These are phyloP conservation scores for Phallus indusiatus DNA, from an alignment of 768 basidiomycete species.

Conservation along the genomic window DNA sequence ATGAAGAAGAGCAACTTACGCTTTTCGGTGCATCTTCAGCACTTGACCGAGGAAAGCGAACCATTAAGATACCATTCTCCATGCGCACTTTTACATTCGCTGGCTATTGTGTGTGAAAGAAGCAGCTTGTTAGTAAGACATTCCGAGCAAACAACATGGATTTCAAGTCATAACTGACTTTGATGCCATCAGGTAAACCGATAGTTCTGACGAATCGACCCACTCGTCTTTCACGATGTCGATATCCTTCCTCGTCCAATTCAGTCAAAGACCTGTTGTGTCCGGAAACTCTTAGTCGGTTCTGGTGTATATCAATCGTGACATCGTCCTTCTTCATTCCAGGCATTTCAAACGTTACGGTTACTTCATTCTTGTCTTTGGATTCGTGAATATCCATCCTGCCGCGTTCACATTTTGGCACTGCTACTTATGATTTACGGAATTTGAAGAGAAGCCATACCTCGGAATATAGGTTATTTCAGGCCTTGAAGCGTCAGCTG, in stretches of 20 bases:
- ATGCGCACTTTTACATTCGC: slow-evolving; percentile 33
- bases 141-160: neutral
- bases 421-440: too few species aligned
- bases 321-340: slow-evolving; percentile 44
- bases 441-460: neutral
- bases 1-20: neutral
- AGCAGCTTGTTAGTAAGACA: neutral
- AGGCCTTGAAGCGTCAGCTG: neutral
- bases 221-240: slow-evolving; percentile 23
- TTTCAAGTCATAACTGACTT: slow-evolving; percentile 1
- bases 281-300: slow-evolving; percentile 42
- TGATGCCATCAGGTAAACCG: slow-evolving; percentile 6
- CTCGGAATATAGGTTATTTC: neutral
- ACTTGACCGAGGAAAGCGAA: slow-evolving; percentile 44
- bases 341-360: slow-evolving; percentile 50
- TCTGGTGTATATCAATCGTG: slow-evolving; percentile 41
- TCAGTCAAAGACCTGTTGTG: slow-evolving; percentile 28
- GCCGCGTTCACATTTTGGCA: neutral
- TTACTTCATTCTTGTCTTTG: slow-evolving; percentile 35
- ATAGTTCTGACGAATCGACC: slow-evolving; percentile 10
- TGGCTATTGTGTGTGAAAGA: slow-evolving; percentile 13
- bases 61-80: slow-evolving; percentile 42
- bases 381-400: slow-evolving; percentile 27
- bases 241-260: slow-evolving; percentile 26
- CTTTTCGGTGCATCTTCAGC: neutral